A percentile compares a stretch with the other conserved stretches of the same genome.
phyloP scores from a whole-genome alignment of 164 flowering plant genomes.

The Vitis labrusca region DNA sequence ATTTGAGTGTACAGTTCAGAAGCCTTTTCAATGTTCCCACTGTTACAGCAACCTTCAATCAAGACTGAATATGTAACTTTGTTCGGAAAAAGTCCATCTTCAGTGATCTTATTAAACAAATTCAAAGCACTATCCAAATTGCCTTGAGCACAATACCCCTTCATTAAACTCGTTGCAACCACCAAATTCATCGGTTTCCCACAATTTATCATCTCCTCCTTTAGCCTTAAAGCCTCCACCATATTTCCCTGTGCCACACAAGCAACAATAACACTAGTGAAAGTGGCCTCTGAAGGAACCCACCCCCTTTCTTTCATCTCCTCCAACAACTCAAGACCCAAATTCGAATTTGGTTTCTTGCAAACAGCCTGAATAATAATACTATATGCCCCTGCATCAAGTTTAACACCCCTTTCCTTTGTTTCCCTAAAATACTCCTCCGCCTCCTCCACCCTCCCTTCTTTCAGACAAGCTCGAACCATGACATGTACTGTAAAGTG shows the following conservation, averaged over 20 bases:
- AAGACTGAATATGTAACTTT: slow-evolving; percentile 55
- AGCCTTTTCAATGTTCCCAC: slow-evolving; percentile 56
- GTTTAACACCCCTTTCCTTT: slow-evolving; percentile 40
- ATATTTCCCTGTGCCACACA: slow-evolving; percentile 63
- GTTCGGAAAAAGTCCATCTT: slow-evolving; percentile 57
- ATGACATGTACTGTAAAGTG: slow-evolving; percentile 36
- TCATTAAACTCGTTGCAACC: slow-evolving; percentile 65
- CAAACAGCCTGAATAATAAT: slow-evolving; percentile 52
- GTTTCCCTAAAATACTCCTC: slow-evolving; percentile 46
- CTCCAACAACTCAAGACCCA: slow-evolving; percentile 50
- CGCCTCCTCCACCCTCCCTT: slow-evolving; percentile 52
- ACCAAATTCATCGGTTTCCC: slow-evolving; percentile 57
- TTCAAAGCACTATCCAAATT: slow-evolving; percentile 52
- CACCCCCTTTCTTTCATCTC: slow-evolving; percentile 70
- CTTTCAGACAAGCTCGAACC: slow-evolving; percentile 57
- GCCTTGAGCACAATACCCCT: slow-evolving; percentile 56
- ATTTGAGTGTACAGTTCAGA: slow-evolving; percentile 53
- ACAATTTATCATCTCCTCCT: slow-evolving; percentile 63
- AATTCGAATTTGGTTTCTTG: slow-evolving; percentile 32
- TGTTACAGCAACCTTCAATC: slow-evolving; percentile 62
- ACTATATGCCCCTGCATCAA: slow-evolving; percentile 38
- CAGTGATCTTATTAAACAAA: slow-evolving; percentile 38
- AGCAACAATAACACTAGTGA: slow-evolving; percentile 45
- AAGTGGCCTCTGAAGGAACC: slow-evolving; percentile 54
- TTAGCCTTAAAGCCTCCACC: slow-evolving; percentile 52